A percentile compares a stretch with the other conserved stretches of the same genome.
Conservation (phyloP, 2,329 filamentous ascomycete species). For the Monilinia laxa region DNA sequence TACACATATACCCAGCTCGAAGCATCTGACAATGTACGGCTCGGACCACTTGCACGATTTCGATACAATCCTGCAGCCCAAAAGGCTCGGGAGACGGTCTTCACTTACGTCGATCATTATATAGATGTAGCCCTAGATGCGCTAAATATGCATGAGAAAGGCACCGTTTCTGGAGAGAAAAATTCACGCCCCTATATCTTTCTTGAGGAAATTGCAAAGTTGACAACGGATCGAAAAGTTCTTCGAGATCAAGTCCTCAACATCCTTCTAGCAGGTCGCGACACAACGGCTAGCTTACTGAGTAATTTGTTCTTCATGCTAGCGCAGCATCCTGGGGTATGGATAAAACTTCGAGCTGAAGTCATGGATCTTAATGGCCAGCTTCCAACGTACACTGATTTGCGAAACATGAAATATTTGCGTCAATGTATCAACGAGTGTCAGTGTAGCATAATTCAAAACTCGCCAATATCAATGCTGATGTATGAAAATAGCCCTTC, state of each 20-base stretch:
- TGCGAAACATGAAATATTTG: constrained; percentile 54
- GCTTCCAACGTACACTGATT: constrained; percentile 48
- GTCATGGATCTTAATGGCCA: constrained; percentile 38
- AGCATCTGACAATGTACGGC: constrained; percentile 12
- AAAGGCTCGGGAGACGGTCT: background rate
- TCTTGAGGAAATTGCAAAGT: constrained; percentile 49
- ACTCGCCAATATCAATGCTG: background rate
- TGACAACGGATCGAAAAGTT: constrained; percentile 45
- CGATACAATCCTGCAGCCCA: background rate
- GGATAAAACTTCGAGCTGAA: constrained; percentile 37
- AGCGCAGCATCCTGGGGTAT: constrained; percentile 36
- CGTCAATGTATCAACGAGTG: constrained; percentile 57
- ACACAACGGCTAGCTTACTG: constrained; percentile 45
- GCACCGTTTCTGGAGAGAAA: background rate
- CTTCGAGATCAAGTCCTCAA: constrained; percentile 40
- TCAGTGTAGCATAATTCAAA: constrained; percentile 37
- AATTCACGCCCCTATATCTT: constrained; percentile 42
- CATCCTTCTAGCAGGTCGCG: constrained; percentile 44
- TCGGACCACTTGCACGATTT: constrained; percentile 8
- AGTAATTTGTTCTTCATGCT: constrained; percentile 40
- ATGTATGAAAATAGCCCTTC: constrained; percentile 31
- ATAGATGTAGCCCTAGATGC: constrained; percentile 15
- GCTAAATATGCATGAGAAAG: background rate
- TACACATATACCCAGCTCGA: constrained; percentile 9
- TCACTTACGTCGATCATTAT: constrained; percentile 14